Conservation (phyloP, 78 protist genomes). For the Planoprotostelium fungivorum region DNA sequence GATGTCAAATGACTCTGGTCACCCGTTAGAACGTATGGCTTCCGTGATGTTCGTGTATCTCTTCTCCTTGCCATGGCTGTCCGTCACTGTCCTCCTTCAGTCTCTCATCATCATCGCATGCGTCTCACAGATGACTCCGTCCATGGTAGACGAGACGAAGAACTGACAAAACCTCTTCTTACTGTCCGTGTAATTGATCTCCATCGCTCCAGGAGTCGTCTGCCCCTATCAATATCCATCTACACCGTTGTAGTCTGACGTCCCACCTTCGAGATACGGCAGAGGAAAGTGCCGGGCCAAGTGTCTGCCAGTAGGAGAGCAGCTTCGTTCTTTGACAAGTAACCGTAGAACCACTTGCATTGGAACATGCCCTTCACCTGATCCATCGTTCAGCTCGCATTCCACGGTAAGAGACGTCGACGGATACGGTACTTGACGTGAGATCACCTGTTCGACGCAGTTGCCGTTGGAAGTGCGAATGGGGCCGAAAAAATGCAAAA, state of each 20-base stretch:
- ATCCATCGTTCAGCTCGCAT: no score
- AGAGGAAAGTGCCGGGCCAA: not conserved
- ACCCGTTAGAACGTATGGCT: not conserved
- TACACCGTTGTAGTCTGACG: not conserved
- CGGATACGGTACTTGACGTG: no score
- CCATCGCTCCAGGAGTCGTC: not conserved
- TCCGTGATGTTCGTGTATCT: not conserved
- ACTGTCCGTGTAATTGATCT: not conserved
- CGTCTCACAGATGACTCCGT: not conserved
- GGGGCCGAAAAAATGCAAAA: not conserved
- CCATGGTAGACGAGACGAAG: not conserved
- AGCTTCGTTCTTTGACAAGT: not conserved
- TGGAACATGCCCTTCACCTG: not conserved
- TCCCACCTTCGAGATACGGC: not conserved
- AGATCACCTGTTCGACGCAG: not conserved
- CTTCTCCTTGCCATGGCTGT: not conserved
- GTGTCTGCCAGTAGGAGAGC: not conserved
- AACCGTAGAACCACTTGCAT: not conserved
- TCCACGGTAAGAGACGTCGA: no score
- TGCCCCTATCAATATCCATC: not conserved
- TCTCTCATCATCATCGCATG: no score
- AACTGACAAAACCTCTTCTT: not conserved
- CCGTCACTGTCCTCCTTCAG: no score
- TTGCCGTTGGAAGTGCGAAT: not conserved
- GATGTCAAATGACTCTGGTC: not conserved